Evolutionary conservation across 352 stramenopile genomes (phyloP).

Genomic region (Globisporangium paroecandrum): DNA sequence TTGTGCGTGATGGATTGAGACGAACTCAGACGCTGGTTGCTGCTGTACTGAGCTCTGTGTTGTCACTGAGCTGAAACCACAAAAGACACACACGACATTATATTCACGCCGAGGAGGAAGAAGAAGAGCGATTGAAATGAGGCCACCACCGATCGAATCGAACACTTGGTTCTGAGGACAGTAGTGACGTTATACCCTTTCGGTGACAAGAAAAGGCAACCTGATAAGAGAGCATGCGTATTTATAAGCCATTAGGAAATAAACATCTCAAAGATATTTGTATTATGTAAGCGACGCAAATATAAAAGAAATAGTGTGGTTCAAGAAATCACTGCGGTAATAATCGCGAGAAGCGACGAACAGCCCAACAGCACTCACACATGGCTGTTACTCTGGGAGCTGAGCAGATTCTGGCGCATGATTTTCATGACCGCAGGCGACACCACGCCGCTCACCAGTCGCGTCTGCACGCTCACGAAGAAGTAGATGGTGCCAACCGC

Average conservation of each 20-base stretch:
- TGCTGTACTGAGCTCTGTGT: background rate
- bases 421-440: slow-evolving; percentile 22
- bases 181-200: background rate
- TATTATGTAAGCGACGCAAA: background rate
- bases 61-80: background rate
- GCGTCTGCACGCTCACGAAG: slow-evolving; percentile 28
- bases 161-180: background rate
- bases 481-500: slow-evolving; percentile 41
- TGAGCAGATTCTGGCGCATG: slow-evolving; percentile 31
- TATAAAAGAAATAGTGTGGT: background rate
- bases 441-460: slow-evolving; percentile 15
- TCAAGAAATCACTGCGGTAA: background rate
- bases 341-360: background rate
- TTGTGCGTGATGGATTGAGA: background rate
- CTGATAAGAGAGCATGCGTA: background rate
- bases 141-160: background rate
- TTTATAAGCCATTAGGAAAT: background rate
- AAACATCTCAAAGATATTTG: background rate
- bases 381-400: slow-evolving; percentile 1
- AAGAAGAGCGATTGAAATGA: background rate
- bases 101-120: background rate
- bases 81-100: background rate
- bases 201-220: background rate
- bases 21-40: background rate
- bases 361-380: background rate